Percentiles rank a stretch among this genome's conserved stretches.
Evolutionary conservation across 129 eudicot species (phyloP).

Genomic region (Pulicaria dysenterica): DNA sequence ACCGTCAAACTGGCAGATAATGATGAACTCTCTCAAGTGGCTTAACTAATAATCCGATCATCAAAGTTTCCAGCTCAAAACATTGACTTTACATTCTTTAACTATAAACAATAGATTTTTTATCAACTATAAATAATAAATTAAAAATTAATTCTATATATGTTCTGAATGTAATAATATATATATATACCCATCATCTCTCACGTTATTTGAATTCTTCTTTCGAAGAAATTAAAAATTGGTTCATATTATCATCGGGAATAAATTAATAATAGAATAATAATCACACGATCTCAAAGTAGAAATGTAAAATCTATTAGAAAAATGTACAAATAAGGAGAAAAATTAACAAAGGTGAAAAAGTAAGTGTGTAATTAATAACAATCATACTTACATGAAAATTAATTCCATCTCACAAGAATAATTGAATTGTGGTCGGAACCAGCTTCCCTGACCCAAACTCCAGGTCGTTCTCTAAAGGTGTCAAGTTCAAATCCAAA

Average conservation of each 20-base stretch:
- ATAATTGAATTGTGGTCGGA: constrained; percentile 39
- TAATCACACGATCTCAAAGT: neutral
- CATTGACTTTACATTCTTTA: constrained; percentile 17
- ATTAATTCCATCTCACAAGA: constrained; percentile 33
- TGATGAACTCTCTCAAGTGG: neutral
- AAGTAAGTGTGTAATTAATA: neutral
- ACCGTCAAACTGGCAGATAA: neutral
- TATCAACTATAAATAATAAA: neutral
- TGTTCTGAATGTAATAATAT: neutral
- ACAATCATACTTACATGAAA: neutral
- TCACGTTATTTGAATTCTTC: constrained; percentile 28
- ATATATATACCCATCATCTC: constrained; percentile 24
- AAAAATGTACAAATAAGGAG: neutral
- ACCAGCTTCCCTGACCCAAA: constrained; percentile 40
- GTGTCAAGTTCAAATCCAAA: constrained; percentile 83
- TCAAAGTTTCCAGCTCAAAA: constrained; percentile 6
- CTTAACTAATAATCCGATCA: neutral
- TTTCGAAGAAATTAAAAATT: neutral
- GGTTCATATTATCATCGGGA: constrained; percentile 9
- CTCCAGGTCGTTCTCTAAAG: constrained; percentile 64
- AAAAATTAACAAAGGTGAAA: neutral
- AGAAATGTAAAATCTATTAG: neutral
- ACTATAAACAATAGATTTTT: no score
- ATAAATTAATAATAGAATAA: neutral
- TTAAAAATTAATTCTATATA: neutral